Percentiles rank a stretch among this genome's conserved stretches.
These are phyloP conservation scores for Annulohypoxylon nitens DNA, from an alignment of 495 filamentous ascomycete genomes.

Conservation along the genomic window DNA sequence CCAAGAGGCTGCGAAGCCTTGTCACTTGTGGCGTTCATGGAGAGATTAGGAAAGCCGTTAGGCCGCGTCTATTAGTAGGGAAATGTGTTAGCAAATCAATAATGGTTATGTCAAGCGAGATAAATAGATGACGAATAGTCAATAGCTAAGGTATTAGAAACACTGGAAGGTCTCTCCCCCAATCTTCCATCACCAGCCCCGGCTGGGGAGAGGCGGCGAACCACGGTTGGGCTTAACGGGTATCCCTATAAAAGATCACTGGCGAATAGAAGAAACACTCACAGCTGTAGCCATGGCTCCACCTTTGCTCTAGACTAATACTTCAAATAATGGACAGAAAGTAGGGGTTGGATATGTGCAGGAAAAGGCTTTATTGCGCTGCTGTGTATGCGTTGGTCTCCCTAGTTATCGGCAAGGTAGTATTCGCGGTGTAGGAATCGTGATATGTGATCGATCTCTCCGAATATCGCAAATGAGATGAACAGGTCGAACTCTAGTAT, in stretches of 20 bases:
- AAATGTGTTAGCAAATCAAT: conserved; percentile 33
- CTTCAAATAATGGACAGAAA: not conserved
- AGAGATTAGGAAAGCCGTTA: conserved; percentile 55
- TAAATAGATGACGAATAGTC: not conserved
- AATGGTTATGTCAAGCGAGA: not conserved
- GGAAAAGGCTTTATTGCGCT: conserved; percentile 13
- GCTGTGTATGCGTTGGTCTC: conserved; percentile 15
- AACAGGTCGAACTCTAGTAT: conserved; percentile 34
- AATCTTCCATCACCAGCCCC: not conserved
- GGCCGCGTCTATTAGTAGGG: conserved; percentile 49
- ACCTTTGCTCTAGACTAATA: not conserved
- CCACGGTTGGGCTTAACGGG: conserved; percentile 1
- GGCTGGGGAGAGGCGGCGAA: not conserved
- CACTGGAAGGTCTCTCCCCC: not conserved
- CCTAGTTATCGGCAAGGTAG: not conserved
- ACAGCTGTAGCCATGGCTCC: conserved; percentile 43
- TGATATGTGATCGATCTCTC: conserved; percentile 11
- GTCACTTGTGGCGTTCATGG: conserved; percentile 50
- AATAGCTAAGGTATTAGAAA: not conserved
- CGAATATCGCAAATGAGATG: conserved; percentile 11
- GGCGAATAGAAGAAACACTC: conserved; percentile 7
- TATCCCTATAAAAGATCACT: conserved; percentile 2
- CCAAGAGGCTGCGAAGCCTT: conserved; percentile 54
- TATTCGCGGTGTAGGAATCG: conserved; percentile 19
- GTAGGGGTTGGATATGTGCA: conserved; percentile 5